Percentiles rank a stretch among this genome's conserved stretches.
Conservation (phyloP, 1,284 basidiomycete genomes). For the Laetiporus sulphureus region DNA sequence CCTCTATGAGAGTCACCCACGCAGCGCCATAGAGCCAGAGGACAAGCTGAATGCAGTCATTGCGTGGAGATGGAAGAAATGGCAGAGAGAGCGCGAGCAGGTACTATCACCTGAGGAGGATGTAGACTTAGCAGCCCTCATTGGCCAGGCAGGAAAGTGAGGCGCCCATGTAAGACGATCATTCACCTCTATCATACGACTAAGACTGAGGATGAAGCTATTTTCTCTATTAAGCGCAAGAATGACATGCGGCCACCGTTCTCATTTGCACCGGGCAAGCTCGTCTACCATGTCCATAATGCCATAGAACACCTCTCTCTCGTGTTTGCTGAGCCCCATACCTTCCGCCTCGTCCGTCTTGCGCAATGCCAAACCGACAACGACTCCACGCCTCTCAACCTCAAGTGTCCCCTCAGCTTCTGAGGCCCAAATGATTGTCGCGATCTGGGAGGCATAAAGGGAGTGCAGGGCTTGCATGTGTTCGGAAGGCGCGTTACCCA, state of each 20-base stretch:
- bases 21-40: constrained; percentile 63
- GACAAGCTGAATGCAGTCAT: constrained; percentile 58
- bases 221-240: no score
- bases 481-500: constrained; percentile 65
- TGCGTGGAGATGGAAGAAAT: constrained; percentile 45
- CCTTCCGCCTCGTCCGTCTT: constrained; percentile 29
- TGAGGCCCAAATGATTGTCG: constrained; percentile 73
- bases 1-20: constrained; percentile 80
- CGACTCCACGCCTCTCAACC: constrained; percentile 41
- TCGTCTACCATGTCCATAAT: constrained; percentile 64
- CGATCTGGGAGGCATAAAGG: constrained; percentile 81
- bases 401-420: constrained; percentile 35
- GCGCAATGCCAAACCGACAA: constrained; percentile 65
- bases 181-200: no score
- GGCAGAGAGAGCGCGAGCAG: constrained; percentile 20
- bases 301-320: constrained; percentile 55
- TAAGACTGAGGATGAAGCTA: no score
- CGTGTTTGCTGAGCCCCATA: constrained; percentile 32
- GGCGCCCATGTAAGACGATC: background rate
- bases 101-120: constrained; percentile 7
- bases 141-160: constrained; percentile 7
- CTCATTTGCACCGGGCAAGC: constrained; percentile 20
- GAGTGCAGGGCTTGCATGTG: constrained; percentile 69
- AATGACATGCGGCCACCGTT: background rate
- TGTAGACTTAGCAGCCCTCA: constrained; percentile 12